Evolutionary conservation across 2,329 filamentous ascomycete species (phyloP).

Genomic region (Cladobotryum mycophilum): DNA sequence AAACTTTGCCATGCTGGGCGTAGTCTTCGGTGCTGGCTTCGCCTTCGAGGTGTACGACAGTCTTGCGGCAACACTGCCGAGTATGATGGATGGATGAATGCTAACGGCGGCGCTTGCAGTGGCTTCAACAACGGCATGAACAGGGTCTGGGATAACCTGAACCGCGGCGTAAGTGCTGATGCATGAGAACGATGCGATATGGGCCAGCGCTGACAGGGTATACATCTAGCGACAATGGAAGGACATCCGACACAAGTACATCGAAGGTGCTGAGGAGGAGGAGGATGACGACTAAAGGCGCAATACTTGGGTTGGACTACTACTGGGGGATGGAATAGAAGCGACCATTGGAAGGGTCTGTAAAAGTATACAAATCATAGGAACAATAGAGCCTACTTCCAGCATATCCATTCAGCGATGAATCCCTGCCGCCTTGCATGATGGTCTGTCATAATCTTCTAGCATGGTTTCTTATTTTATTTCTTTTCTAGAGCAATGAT

Average conservation of each 20-base stretch:
- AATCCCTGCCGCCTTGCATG: background rate
- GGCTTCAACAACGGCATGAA: conserved; percentile 77
- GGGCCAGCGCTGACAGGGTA: conserved; percentile 21
- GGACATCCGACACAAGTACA: conserved; percentile 90
- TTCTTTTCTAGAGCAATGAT: too few species aligned
- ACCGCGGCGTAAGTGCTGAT: conserved; percentile 71
- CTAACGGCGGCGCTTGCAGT: conserved; percentile 46
- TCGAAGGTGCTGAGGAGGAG: conserved; percentile 63
- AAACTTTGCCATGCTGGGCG: conserved; percentile 81
- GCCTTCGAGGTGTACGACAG: conserved; percentile 75
- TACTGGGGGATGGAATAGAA: conserved; percentile 14
- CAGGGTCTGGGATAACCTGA: conserved; percentile 82
- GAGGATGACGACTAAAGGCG: conserved; percentile 35
- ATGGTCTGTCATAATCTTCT: background rate
- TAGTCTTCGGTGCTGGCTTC: conserved; percentile 83
- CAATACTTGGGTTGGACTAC: conserved; percentile 10
- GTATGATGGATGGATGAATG: conserved; percentile 1
- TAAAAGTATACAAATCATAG: conserved; percentile 29
- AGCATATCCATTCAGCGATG: conserved; percentile 13
- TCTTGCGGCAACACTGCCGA: background rate
- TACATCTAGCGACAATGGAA: conserved; percentile 94
- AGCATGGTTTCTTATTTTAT: too few species aligned
- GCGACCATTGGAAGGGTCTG: conserved; percentile 16
- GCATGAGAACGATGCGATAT: background rate
- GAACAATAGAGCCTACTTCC: conserved; percentile 23